Conservation (phyloP, 2,329 filamentous ascomycete genomes). For the Ciborinia camelliae region DNA sequence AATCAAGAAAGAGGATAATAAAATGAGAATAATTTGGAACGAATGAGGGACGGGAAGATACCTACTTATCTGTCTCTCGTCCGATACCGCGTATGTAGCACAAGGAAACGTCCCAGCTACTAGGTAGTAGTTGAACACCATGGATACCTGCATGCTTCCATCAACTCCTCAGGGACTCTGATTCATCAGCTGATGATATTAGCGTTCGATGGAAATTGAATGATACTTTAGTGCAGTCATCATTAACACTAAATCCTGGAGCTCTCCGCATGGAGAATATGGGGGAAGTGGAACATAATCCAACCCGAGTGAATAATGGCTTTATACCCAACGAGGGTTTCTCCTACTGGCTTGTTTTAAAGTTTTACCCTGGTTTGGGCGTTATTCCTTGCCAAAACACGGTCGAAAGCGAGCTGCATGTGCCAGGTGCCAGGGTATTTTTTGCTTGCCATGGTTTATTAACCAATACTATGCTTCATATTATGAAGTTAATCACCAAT, state of each 20-base stretch:
- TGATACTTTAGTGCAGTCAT: constrained; percentile 3
- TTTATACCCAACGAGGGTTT: not conserved
- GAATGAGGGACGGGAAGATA: not conserved
- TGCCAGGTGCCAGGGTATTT: not conserved
- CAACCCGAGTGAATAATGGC: constrained; percentile 1
- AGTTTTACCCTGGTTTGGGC: not conserved
- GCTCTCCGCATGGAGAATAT: constrained; percentile 4
- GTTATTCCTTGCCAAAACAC: not conserved
- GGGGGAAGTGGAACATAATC: constrained; percentile 3
- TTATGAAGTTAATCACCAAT: not conserved
- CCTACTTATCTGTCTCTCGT: constrained; percentile 12
- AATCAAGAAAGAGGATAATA: not conserved
- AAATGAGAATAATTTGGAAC: not conserved
- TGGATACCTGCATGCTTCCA: constrained; percentile 5
- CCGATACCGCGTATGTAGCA: not conserved
- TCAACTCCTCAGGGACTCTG: not conserved
- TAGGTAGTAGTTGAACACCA: not conserved
- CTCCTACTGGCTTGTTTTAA: not conserved
- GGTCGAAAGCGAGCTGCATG: not conserved
- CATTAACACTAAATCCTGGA: not conserved
- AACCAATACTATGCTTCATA: not conserved
- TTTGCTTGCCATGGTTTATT: not conserved
- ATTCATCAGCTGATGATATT: constrained; percentile 13
- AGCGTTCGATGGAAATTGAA: not conserved
- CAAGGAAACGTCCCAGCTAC: not conserved